phyloP scores from a whole-genome alignment of 1,284 basidiomycete species.

The Leccinum laetum region DNA sequence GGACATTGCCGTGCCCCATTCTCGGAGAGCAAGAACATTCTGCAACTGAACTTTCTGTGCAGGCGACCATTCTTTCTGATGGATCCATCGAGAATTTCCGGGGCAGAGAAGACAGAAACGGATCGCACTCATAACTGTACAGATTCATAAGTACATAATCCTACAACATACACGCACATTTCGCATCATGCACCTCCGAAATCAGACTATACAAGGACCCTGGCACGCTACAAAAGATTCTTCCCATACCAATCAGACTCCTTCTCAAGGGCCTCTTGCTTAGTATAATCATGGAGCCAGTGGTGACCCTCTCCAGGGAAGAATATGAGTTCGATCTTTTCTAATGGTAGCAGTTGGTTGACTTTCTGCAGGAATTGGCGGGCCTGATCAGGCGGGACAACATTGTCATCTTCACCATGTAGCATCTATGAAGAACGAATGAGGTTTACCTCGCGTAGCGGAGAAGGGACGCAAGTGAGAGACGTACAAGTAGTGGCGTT shows the following conservation, averaged over 20 bases:
- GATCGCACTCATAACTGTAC: background rate
- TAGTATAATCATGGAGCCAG: slow-evolving; percentile 44
- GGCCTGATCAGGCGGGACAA: slow-evolving; percentile 59
- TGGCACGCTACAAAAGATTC: slow-evolving; percentile 9
- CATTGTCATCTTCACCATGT: slow-evolving; percentile 54
- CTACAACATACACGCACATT: background rate
- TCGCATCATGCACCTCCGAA: background rate
- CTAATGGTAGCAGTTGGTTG: slow-evolving; percentile 6
- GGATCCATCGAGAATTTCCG: no score
- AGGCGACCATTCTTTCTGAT: no score
- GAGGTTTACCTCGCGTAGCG: background rate
- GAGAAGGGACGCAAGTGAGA: background rate
- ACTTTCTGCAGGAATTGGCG: slow-evolving; percentile 46
- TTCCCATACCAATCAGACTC: slow-evolving; percentile 47
- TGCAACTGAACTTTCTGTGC: no score
- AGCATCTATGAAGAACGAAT: slow-evolving; percentile 39
- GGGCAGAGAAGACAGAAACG: background rate
- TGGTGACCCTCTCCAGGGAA: slow-evolving; percentile 61
- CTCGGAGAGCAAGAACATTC: no score
- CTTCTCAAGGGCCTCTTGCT: slow-evolving; percentile 42
- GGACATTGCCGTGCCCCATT: no score
- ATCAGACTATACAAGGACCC: background rate
- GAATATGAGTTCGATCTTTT: slow-evolving; percentile 31
- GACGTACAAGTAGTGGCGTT: slow-evolving; percentile 18
- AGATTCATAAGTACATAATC: background rate